A percentile compares a stretch with the other conserved stretches of the same genome.
phyloP scores from a whole-genome alignment of 805 yeast genomes.

The Kodamaea laetipori region DNA sequence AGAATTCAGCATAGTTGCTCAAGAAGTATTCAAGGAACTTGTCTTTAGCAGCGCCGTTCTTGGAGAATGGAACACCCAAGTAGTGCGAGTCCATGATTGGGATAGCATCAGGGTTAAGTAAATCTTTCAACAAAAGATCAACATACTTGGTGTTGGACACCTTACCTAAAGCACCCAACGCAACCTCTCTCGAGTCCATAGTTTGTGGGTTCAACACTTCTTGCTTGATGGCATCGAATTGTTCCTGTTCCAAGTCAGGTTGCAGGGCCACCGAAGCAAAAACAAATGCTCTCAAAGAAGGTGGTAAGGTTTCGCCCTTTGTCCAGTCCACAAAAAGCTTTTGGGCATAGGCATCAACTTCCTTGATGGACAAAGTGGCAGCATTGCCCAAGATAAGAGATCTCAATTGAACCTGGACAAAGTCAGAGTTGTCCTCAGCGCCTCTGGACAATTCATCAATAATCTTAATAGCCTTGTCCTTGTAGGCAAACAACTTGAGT shows the following conservation, averaged over 20 bases:
- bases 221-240: conserved; percentile 41
- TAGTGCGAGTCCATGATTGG: conserved; percentile 63
- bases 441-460: conserved; percentile 22
- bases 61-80: conserved; percentile 48
- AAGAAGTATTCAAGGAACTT: conserved; percentile 53
- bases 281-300: conserved; percentile 47
- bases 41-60: conserved; percentile 46
- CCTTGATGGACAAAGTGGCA: conserved; percentile 41
- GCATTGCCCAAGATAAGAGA: conserved; percentile 43
- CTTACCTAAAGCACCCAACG: conserved; percentile 56
- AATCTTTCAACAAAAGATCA: conserved; percentile 38
- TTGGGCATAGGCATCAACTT: conserved; percentile 38
- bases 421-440: conserved; percentile 25
- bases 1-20: conserved; percentile 47
- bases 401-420: conserved; percentile 35
- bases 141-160: conserved; percentile 40
- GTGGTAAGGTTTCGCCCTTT: conserved; percentile 34
- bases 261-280: conserved; percentile 46
- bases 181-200: conserved; percentile 60
- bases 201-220: conserved; percentile 54
- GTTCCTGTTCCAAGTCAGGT: conserved; percentile 31
- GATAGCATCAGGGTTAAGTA: conserved; percentile 46
- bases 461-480: conserved; percentile 29
- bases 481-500: conserved; percentile 37
- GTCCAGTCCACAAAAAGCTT: conserved; percentile 31